Percentiles rank a stretch among this genome's conserved stretches.
Conservation (phyloP, 2,329 filamentous ascomycete species). For the Juglanconis juglandina region DNA sequence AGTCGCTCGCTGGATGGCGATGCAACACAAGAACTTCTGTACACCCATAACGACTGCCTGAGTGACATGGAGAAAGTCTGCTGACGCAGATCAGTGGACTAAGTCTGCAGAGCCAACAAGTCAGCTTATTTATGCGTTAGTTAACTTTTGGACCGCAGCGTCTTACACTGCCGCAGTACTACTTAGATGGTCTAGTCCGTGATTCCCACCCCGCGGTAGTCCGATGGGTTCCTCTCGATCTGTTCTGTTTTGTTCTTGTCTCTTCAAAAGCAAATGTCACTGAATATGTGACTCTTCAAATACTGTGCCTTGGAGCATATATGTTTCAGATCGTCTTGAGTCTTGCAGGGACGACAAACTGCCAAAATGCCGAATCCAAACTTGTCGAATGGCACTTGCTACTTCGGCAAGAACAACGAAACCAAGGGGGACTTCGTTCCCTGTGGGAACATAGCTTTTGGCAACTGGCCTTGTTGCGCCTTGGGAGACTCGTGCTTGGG, state of each 20-base stretch:
- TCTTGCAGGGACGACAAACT: not conserved
- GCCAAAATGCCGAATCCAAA: not conserved
- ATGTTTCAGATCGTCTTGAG: not conserved
- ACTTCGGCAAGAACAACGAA: not conserved
- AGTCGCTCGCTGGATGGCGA: not conserved
- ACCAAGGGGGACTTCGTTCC: not conserved
- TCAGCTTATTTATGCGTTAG: not conserved
- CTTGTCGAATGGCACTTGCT: not conserved
- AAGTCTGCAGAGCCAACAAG: not conserved
- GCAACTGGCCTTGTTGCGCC: not conserved
- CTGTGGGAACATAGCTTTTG: not conserved
- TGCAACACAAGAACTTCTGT: not conserved
- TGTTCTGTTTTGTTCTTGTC: too few species aligned
- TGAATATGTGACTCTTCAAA: too few species aligned
- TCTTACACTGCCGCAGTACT: too few species aligned
- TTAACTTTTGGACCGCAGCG: too few species aligned
- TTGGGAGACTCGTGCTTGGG: not conserved
- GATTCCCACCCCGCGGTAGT: too few species aligned
- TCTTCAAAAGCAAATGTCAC: too few species aligned
- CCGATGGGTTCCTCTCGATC: too few species aligned
- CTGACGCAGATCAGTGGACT: too few species aligned
- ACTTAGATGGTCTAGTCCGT: too few species aligned
- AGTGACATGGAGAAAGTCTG: not conserved
- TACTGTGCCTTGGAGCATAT: not conserved
- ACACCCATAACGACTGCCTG: not conserved